Evolutionary conservation across 805 yeast genomes (phyloP).

Genomic region (Candida schatavii): DNA sequence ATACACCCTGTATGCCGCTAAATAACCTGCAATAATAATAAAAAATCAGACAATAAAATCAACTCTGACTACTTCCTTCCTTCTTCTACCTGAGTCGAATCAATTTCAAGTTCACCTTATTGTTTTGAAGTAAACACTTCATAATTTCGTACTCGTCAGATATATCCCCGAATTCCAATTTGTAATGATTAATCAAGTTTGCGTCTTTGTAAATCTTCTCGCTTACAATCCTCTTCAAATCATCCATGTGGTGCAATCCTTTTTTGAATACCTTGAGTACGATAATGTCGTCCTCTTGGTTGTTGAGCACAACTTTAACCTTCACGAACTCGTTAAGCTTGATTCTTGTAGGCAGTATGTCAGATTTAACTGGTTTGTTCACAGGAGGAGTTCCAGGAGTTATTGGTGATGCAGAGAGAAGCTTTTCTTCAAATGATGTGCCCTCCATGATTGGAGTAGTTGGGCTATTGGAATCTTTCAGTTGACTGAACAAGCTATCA

Average conservation of each 20-base stretch:
- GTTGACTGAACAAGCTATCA: conserved; percentile 12
- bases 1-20: too few species aligned
- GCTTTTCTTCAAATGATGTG: neutral
- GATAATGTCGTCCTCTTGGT: conserved; percentile 28
- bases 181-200: conserved; percentile 25
- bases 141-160: conserved; percentile 13
- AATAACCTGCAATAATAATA: too few species aligned
- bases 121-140: conserved; percentile 16
- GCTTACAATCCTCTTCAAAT: conserved; percentile 26
- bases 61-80: too few species aligned
- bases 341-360: conserved; percentile 1
- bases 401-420: neutral
- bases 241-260: conserved; percentile 20
- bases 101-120: conserved; percentile 24
- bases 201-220: conserved; percentile 30
- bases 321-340: conserved; percentile 16
- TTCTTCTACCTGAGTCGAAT: conserved; percentile 15
- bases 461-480: conserved; percentile 9
- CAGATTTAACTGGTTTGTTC: neutral
- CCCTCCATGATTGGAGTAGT: conserved; percentile 15
- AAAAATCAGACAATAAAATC: too few species aligned
- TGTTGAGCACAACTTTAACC: conserved; percentile 24
- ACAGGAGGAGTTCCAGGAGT: conserved; percentile 1
- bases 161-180: conserved; percentile 15
- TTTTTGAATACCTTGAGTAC: conserved; percentile 23